Conservation (phyloP, 148 eudicot genomes). For the Spergularia bocconei region DNA sequence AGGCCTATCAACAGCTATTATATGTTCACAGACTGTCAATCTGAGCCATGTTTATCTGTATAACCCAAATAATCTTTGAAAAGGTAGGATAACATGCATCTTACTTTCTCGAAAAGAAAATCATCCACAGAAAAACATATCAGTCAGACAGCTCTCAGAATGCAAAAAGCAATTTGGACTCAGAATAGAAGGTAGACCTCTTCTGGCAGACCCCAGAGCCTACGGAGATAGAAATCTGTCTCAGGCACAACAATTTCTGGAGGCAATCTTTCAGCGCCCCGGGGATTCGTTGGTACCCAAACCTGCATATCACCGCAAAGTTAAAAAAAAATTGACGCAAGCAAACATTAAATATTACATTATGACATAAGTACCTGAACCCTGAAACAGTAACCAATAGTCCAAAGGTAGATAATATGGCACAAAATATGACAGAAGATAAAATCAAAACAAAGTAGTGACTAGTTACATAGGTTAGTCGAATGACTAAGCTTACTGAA, state of each 20-base stretch:
- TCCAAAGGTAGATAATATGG: background rate
- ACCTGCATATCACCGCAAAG: conserved; percentile 41
- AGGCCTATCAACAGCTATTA: too few relatives aligned
- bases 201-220: conserved; percentile 64
- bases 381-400: background rate
- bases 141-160: background rate
- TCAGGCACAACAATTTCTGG: conserved; percentile 59
- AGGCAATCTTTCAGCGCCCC: conserved; percentile 75
- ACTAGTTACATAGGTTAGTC: background rate
- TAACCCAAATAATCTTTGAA: background rate
- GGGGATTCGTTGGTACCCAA: conserved; percentile 63
- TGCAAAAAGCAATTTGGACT: background rate
- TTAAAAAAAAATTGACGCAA: background rate
- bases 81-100: background rate
- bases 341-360: background rate
- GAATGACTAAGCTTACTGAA: background rate
- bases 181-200: conserved; percentile 46
- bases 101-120: conserved; percentile 1
- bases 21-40: background rate
- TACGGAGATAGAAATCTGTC: conserved; percentile 57
- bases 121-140: background rate
- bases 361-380: conserved; percentile 6
- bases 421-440: background rate
- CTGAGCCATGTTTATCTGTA: background rate
- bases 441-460: background rate